Evolutionary conservation across 257 asterid genomes (phyloP).

Genomic region (Craterostigma plantagineum): DNA sequence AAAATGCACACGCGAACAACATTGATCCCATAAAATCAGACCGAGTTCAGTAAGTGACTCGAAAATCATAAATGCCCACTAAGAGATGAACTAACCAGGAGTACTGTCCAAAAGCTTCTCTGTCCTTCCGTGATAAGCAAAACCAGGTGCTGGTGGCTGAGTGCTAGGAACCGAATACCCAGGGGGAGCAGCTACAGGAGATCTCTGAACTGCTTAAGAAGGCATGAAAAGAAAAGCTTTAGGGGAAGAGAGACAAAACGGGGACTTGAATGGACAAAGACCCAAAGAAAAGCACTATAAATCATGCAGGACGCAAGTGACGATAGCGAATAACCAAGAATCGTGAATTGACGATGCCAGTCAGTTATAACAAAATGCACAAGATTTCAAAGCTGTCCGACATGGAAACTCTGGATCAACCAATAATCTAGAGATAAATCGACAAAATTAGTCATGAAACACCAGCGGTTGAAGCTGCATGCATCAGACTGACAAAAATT

Average conservation of each 20-base stretch:
- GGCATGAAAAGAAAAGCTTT: background rate
- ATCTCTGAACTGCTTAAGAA: conserved; percentile 47
- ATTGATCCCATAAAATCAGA: too few relatives aligned
- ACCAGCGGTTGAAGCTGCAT: too few relatives aligned
- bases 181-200: conserved; percentile 89
- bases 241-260: conserved; percentile 1
- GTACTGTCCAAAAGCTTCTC: conserved; percentile 30
- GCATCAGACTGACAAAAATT: too few relatives aligned
- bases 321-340: too few relatives aligned
- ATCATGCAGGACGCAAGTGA: too few relatives aligned
- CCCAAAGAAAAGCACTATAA: background rate
- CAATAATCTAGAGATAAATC: too few relatives aligned
- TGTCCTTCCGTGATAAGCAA: conserved; percentile 51
- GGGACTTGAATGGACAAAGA: background rate
- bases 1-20: conserved; percentile 11
- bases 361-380: too few relatives aligned
- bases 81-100: conserved; percentile 29
- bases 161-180: conserved; percentile 63
- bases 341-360: too few relatives aligned
- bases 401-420: too few relatives aligned
- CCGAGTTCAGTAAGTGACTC: background rate
- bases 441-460: too few relatives aligned
- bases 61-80: conserved; percentile 1
- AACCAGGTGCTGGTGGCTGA: conserved; percentile 85
- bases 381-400: too few relatives aligned